Evolutionary conservation across 2,329 filamentous ascomycete genomes (phyloP), one percentile per base, ranked within the genome.

Genomic region (Trichophyton simii): DNA sequence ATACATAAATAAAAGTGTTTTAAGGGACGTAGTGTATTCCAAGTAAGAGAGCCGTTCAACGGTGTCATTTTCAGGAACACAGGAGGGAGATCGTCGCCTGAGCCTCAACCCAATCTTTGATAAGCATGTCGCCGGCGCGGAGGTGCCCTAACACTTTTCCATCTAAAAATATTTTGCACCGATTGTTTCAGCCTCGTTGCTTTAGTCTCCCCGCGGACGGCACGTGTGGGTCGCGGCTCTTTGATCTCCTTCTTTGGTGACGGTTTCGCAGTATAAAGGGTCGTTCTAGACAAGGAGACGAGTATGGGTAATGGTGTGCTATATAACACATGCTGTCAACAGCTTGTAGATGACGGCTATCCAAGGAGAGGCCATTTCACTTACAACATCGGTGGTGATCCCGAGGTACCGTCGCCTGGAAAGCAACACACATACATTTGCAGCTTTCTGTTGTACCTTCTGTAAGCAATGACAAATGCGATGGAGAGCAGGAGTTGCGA

Each of bases 351-450:
- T 44, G 41, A 7, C 36, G 15, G 28, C 11, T 7, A 20, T 42
- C 7, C 18, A n/a, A 6, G 28, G 7, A 5, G 5, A 5, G 36
- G 9, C 22, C 6, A 31, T 13, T 59, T 46, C 6, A 59, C 58
- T 46, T 50, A 59, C 58, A 59, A 48, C 58, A 36, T 28, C 34
- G 22, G 58, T 18, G 41, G 18, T 50, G 42, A 36, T 48, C 58
- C 42, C 36, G 42, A 34, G 15, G 52, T 28, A 28, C 58, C 58
- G 42, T 50, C 58, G 4, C 58, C 58, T 25, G 28, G 42, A 50
- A 36, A 59, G 31, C 22, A 41, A 36, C 4, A 50, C 42, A 50
- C 38, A 20, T 9, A 20, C 58, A 59, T 59, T 22, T 11, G 31
- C 18, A 25, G 6, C 58, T 13, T 44, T 13, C 34, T 34, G 31